A percentile compares a stretch with the other conserved stretches of the same genome.
Conservation (phyloP, 169 alveolate genomes). For the Theileria luwenshuni region DNA sequence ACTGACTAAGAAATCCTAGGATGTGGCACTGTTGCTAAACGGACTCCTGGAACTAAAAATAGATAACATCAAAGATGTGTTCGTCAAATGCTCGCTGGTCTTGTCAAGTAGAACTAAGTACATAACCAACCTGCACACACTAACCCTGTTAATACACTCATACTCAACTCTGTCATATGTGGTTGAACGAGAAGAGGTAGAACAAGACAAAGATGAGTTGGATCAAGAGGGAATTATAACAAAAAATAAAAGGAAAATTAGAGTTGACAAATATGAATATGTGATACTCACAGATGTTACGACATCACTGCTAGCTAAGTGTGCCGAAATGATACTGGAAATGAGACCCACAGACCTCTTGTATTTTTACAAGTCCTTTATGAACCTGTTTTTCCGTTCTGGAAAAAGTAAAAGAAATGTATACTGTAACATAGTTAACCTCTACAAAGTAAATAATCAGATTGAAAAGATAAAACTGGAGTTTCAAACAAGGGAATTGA, state of each 20-base stretch:
- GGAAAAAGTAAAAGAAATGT: conserved; percentile 14
- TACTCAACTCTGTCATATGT: conserved; percentile 33
- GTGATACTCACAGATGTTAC: conserved; percentile 38
- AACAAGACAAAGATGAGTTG: neutral
- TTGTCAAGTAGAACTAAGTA: conserved; percentile 58
- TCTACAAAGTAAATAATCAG: conserved; percentile 53
- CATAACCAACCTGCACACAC: conserved; percentile 61
- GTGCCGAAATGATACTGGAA: conserved; percentile 43
- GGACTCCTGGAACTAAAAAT: conserved; percentile 48
- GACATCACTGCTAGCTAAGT: conserved; percentile 42
- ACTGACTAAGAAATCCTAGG: conserved; percentile 54
- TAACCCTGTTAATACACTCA: conserved; percentile 55
- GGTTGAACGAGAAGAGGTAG: neutral
- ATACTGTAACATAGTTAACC: conserved; percentile 38
- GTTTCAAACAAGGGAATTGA: conserved; percentile 51
- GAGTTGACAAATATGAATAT: conserved; percentile 22
- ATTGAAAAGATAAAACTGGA: conserved; percentile 48
- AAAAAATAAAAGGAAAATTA: neutral
- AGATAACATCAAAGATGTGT: conserved; percentile 36
- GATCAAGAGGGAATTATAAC: neutral
- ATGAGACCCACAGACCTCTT: conserved; percentile 65
- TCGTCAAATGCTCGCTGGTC: conserved; percentile 55
- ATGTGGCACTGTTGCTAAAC: conserved; percentile 53
- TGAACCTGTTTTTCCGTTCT: conserved; percentile 44
- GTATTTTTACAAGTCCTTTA: conserved; percentile 43